phyloP scores from a whole-genome alignment of 768 basidiomycete species.

The Collybia sp. region DNA sequence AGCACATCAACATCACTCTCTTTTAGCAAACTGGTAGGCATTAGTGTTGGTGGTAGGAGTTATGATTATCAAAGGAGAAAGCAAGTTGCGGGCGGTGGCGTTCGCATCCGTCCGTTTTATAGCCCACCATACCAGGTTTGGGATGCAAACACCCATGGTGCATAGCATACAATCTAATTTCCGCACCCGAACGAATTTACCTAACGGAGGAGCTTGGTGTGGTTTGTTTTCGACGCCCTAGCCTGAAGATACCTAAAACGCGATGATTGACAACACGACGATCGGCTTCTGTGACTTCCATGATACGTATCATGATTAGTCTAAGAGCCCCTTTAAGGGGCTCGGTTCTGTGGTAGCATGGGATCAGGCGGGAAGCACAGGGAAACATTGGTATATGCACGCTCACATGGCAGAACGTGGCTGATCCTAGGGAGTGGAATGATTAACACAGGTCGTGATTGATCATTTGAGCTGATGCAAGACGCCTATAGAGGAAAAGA shows the following conservation, averaged over 20 bases:
- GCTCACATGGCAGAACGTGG: constrained; percentile 5
- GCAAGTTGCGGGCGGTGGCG: constrained; percentile 1
- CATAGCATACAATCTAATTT: no score
- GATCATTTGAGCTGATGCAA: background rate
- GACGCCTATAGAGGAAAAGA: constrained; percentile 5
- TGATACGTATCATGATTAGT: background rate
- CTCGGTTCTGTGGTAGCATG: constrained; percentile 1
- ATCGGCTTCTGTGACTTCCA: background rate
- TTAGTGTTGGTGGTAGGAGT: constrained; percentile 5
- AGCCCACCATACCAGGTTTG: no score
- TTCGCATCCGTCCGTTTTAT: background rate
- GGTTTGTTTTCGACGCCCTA: background rate
- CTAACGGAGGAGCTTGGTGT: no score
- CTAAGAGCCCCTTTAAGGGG: no score
- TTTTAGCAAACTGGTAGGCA: constrained; percentile 18
- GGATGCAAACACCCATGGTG: no score
- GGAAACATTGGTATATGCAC: constrained; percentile 2
- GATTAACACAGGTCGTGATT: background rate
- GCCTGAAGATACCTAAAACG: constrained; percentile 1
- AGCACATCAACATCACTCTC: constrained; percentile 53
- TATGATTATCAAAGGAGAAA: constrained; percentile 1
- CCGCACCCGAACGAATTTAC: no score
- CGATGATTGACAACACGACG: constrained; percentile 3
- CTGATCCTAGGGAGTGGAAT: background rate
- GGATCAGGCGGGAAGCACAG: constrained; percentile 7